Evolutionary conservation across 345 rosid genomes (phyloP), one percentile per base, ranked within the genome.

Genomic region (Punica granatum): DNA sequence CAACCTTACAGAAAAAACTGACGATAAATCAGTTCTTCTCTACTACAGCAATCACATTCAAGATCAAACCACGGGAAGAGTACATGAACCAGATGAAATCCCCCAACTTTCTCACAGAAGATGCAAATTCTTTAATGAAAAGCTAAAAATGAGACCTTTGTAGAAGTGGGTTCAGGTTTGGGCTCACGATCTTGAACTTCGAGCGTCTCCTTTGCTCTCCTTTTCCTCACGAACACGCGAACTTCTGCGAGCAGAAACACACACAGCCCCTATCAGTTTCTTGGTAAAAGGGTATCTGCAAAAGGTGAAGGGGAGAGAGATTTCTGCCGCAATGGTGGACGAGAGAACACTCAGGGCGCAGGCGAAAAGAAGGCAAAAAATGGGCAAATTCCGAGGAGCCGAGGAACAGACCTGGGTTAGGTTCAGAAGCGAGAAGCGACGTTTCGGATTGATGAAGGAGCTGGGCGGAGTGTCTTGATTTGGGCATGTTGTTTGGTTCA

Each of bases 211-310:
- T 79, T 80, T 54, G 70, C 78, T 72, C 83, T 82, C 76, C 79
- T 88, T 74, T 75, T 86, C 83, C 95, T 82, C 58, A 63, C 76
- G 75, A 76, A 81, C 59, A 80, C 88, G 34, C 84, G 86, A 65
- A 69, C 28, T 72, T 74, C 76, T 53, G 82, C 70, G n/a, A 44
- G 73, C 56, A 71, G 67, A 66, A 34, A 37, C n/a, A n/a, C n/a
- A 28, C 75, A 71, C 26, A 18, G 4, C 67, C 76, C 61, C 61
- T 33, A 30, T 26, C 61, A 56, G 11, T 56, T 14, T 56, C 19
- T 30, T 4, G 30, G 73, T 72, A 37, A 39, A 74, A 69, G 34
- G 60, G 60, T 35, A 69, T 41, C 60, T 62, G 72, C 66, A 30
- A 14, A 34, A 37, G 64, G 33, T 25, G 30, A 2, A 62, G 32